These are phyloP conservation scores for Tulasnella sp. DNA, from an alignment of 768 basidiomycete genomes.

Conservation along the genomic window DNA sequence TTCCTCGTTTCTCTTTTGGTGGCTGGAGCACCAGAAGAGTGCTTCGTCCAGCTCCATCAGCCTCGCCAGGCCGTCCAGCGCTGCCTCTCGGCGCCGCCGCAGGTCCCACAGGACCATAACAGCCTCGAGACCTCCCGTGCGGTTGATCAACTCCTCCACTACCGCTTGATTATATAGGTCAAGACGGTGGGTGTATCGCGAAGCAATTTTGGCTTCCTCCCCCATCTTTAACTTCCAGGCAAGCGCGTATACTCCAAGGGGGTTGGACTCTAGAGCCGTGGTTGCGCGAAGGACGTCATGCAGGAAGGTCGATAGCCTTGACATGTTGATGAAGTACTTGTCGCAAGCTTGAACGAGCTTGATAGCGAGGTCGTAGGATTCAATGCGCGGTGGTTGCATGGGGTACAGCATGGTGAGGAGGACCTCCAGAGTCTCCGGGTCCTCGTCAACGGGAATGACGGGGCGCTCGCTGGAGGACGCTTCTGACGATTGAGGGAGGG, in stretches of 20 bases:
- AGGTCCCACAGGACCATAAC: constrained; percentile 10
- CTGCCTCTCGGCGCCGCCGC: background rate
- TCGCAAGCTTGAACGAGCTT: constrained; percentile 18
- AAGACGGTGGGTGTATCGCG: constrained; percentile 10
- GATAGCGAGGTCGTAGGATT: constrained; percentile 17
- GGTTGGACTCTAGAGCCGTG: background rate
- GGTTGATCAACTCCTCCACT: constrained; percentile 5
- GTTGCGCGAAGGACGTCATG: background rate
- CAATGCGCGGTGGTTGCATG: background rate
- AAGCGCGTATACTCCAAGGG: constrained; percentile 17
- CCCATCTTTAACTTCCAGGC: constrained; percentile 14
- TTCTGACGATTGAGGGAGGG: constrained; percentile 5
- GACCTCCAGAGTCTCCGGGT: background rate
- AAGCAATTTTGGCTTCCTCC: constrained; percentile 13
- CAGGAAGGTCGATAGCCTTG: background rate
- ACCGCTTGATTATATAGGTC: background rate
- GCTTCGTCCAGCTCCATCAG: background rate
- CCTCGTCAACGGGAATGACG: constrained; percentile 1
- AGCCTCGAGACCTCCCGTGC: background rate
- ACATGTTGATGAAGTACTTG: constrained; percentile 8
- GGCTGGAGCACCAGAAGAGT: background rate
- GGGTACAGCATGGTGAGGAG: constrained; percentile 17
- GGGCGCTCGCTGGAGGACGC: constrained; percentile 4
- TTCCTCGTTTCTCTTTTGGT: background rate
- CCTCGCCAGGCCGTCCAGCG: background rate